Evolutionary conservation across 768 basidiomycete genomes (phyloP), one percentile per base, ranked within the genome.

Genomic region (Neoboletus subvelutipes): DNA sequence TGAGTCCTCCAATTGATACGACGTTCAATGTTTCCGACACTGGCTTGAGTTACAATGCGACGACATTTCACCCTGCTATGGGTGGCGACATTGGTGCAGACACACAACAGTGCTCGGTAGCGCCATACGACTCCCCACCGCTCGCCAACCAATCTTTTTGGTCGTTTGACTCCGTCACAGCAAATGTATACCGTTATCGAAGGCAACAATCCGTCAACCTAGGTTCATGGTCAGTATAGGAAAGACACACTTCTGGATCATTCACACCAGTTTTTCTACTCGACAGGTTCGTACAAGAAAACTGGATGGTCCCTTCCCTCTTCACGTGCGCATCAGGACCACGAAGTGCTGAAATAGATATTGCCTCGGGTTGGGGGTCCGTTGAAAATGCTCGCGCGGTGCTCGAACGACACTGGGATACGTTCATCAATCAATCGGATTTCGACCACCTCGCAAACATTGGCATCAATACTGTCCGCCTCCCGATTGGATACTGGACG

Each of bases 361-460:
- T 90, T 40, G 86, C 88, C 6, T 77, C 72, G 18, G 87, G 87
- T 3, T 88, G 65, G 65, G 58, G 62, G 11, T 67, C 65, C 12
- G 12, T 49, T 9, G 63, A 70, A 2, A 65, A 64, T 58, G 81
- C 85, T 45, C 78, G 77, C 10, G 72, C 78, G 3, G 70, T 81
- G 81, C 28, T 92, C 26, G 86, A 91, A 67, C 68, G 73, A 10
- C 90, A 92, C 71, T 92, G 89, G 88, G 85, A 90, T 67, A 78
- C 73, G 1, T 92, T 85, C 80, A 81, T 92, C 57, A 78, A 72
- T 8, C 80, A 86, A 42, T 69, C 75, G 1, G 90, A 92, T 68
- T 87, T 86, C 75, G 67, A 73, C 4, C 88, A 85, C 77, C 77
- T 92, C 20, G 75, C 76, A 0, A 69, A 73, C 31, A 74, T 77